Conservation (phyloP, 805 yeast genomes). For the Cyberlindnera amylophila region DNA sequence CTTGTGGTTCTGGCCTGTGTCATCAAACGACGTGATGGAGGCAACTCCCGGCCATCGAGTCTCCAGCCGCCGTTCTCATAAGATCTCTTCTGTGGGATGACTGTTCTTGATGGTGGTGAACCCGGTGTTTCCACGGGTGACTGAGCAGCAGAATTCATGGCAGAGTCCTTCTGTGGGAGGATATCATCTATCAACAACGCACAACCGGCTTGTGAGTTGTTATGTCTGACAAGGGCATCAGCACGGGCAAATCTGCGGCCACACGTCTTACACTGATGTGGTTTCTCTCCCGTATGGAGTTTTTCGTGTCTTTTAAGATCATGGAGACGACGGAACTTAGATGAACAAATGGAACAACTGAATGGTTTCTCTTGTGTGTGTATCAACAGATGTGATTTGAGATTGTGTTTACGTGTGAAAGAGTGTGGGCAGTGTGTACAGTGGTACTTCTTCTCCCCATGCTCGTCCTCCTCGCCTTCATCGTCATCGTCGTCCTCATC, state of each 20-base stretch:
- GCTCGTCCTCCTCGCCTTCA: conserved; percentile 6
- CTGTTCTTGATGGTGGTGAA: not conserved
- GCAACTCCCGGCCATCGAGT: not conserved
- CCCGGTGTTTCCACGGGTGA: not conserved
- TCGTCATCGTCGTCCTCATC: conserved; percentile 4
- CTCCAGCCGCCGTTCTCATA: not conserved
- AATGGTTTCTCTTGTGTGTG: conserved; percentile 66
- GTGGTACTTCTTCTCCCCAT: conserved; percentile 12
- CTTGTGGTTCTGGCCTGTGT: not conserved
- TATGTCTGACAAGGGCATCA: conserved; percentile 72
- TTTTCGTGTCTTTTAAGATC: conserved; percentile 75
- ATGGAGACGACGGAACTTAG: conserved; percentile 66
- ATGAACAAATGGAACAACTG: conserved; percentile 55
- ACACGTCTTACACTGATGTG: conserved; percentile 59
- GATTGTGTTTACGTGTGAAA: conserved; percentile 69
- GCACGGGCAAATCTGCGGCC: conserved; percentile 65
- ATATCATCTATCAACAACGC: conserved; percentile 18
- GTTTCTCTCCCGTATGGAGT: conserved; percentile 73
- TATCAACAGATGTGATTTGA: conserved; percentile 67
- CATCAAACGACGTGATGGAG: not conserved
- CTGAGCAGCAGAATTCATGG: not conserved
- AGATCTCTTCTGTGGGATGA: not conserved
- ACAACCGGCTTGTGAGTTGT: conserved; percentile 38
- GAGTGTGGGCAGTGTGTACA: conserved; percentile 61
- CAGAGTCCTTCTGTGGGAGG: not conserved